These are phyloP conservation scores for Coemansia sp. DNA, from an alignment of 192 early-diverging fungal species.

Conservation along the genomic window DNA sequence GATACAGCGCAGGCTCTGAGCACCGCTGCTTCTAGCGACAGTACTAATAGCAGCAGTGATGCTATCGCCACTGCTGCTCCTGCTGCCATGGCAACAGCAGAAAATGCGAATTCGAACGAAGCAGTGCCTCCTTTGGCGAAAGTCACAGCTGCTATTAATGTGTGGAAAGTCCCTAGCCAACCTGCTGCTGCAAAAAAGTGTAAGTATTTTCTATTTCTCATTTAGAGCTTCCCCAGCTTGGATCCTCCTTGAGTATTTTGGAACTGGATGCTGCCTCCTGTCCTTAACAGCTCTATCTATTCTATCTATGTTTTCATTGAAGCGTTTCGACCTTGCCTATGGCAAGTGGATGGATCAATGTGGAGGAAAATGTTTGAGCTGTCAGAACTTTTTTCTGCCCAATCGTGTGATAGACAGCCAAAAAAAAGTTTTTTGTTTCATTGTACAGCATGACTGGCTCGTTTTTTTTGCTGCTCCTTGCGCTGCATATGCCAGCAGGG, in stretches of 20 bases:
- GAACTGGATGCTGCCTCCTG: not conserved
- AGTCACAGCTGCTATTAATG: slow-evolving; percentile 27
- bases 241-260: not conserved
- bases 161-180: slow-evolving; percentile 58
- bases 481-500: not conserved
- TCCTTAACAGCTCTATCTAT: not conserved
- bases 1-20: not conserved
- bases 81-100: not conserved
- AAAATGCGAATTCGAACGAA: not conserved
- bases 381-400: not conserved
- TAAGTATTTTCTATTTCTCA: slow-evolving; percentile 25
- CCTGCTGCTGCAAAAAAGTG: slow-evolving; percentile 18
- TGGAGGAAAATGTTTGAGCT: not conserved
- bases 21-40: not conserved
- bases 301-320: no score
- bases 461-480: not conserved
- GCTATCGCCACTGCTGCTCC: not conserved
- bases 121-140: slow-evolving; percentile 13
- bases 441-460: slow-evolving; percentile 6
- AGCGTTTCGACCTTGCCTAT: no score
- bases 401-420: not conserved
- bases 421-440: slow-evolving; percentile 5
- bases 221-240: not conserved
- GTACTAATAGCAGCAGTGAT: slow-evolving; percentile 4
- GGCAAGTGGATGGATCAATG: no score